These are phyloP conservation scores for Aurinia saxatilis DNA, from an alignment of 345 rosid species.

Conservation along the genomic window DNA sequence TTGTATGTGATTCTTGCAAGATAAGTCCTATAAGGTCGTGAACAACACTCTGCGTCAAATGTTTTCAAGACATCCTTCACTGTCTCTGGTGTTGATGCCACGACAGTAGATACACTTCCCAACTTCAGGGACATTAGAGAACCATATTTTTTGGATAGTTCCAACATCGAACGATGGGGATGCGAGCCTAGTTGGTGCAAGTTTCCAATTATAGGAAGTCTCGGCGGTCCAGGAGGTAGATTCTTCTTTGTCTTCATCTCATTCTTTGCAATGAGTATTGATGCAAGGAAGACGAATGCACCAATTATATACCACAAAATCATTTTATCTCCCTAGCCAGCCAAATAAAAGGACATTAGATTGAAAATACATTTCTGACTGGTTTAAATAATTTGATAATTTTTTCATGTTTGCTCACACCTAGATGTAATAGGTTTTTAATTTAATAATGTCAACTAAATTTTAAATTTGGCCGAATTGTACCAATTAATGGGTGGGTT, in stretches of 20 bases:
- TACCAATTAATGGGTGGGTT: too few relatives aligned
- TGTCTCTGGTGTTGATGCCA: conserved; percentile 38
- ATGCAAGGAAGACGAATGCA: conserved; percentile 1
- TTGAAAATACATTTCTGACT: background rate
- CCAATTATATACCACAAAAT: conserved; percentile 1
- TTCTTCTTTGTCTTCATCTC: background rate
- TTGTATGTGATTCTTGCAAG: conserved; percentile 23
- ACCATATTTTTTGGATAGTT: conserved; percentile 37
- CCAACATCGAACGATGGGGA: conserved; percentile 30
- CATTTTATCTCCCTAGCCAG: background rate
- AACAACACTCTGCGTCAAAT: conserved; percentile 33
- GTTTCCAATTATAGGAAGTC: conserved; percentile 38
- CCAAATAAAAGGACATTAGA: background rate
- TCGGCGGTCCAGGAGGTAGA: conserved; percentile 33
- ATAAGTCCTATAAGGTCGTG: conserved; percentile 29
- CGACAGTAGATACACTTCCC: conserved; percentile 32
- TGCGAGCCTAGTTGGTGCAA: conserved; percentile 35
- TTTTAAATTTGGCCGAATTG: too few relatives aligned
- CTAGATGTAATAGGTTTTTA: too few relatives aligned
- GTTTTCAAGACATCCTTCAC: conserved; percentile 32
- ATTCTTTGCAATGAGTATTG: background rate
- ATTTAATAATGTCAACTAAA: too few relatives aligned
- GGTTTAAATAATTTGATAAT: background rate
- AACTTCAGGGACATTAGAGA: conserved; percentile 37
- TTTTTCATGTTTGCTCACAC: too few relatives aligned